phyloP scores from a whole-genome alignment of 2,329 filamentous ascomycete genomes.

The Phyllosticta ampelicida region DNA sequence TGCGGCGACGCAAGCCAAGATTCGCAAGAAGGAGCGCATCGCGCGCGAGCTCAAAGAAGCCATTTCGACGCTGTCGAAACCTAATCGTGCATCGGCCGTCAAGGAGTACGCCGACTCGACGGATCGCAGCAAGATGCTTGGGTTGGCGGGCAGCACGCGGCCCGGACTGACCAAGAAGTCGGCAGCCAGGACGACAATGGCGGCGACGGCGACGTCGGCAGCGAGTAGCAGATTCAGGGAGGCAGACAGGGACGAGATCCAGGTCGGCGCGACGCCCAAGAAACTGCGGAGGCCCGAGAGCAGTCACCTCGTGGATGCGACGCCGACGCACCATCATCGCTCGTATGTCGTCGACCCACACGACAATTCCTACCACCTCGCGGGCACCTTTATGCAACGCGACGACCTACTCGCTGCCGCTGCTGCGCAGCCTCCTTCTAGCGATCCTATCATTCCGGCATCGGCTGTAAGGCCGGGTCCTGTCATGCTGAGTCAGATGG shows the following conservation, averaged over 20 bases:
- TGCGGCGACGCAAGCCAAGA: slow-evolving; percentile 45
- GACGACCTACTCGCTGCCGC: slow-evolving; percentile 16
- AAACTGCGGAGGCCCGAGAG: slow-evolving; percentile 6
- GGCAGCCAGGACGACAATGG: slow-evolving; percentile 19
- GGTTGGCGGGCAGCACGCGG: not conserved
- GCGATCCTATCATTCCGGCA: slow-evolving; percentile 29
- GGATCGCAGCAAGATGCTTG: slow-evolving; percentile 25
- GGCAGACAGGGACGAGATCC: not conserved
- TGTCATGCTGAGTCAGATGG: not conserved
- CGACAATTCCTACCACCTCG: slow-evolving; percentile 13
- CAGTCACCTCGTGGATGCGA: not conserved
- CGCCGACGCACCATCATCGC: not conserved
- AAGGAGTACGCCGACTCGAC: slow-evolving; percentile 57
- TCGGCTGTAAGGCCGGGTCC: slow-evolving; percentile 25
- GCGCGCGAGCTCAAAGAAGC: slow-evolving; percentile 63
- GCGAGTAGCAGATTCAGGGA: not conserved
- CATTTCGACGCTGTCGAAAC: slow-evolving; percentile 62
- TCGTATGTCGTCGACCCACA: not conserved
- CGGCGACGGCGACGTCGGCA: slow-evolving; percentile 11
- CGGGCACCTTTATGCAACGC: slow-evolving; percentile 20
- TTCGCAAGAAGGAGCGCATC: slow-evolving; percentile 54
- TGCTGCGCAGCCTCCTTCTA: slow-evolving; percentile 16
- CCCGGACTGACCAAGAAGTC: slow-evolving; percentile 5
- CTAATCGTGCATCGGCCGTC: slow-evolving; percentile 60
- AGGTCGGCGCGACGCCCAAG: slow-evolving; percentile 17